Evolutionary conservation across 75 land plant genomes (phyloP), one percentile per base, ranked within the genome.

Genomic region (Pinus albicaulis): DNA sequence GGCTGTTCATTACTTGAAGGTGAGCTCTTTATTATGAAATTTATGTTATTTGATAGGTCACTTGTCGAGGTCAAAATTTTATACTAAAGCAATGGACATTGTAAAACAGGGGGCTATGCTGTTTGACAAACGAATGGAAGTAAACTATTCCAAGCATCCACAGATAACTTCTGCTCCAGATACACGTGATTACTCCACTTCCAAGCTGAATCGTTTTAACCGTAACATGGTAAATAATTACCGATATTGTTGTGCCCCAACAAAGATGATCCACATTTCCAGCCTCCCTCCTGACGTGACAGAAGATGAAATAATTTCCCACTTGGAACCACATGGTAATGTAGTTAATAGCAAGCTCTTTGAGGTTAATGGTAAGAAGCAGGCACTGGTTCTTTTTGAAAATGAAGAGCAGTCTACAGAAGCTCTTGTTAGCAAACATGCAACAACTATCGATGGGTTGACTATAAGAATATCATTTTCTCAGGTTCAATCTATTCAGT

Each of bases 381-480:
- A 97, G 75, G 99, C 99, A 0, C 82, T 94, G 23, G 85, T 94
- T 24, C 71, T 81, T 20, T 97, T 97, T 81, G 99, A 97, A 71
- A 85, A 77, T 71, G 99, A 94, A 71, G 99, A 97, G 72, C 88
- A 94, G 72, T 95, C 99, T 5, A 88, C 95, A 5, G 99, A 97
- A 76, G 98, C 99, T 8, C 95, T 97, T 36, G 95, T 94, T 34
- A 87, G 95, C 89, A 97, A 97, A 93, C 98, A 97, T 74, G 95
- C 99, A 14, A 94, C 74, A 59, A 77, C 83, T 22, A 77, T 97
- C 55, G 88, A 84, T 75, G 78, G 91, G 59, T 87, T 82, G 17
- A 82, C 81, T 14, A 87, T 97, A 24, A 90, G 99, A 23, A 86
- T 97, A 59, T 93, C 99, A 3, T 97, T 94, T 75, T 97, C 99